These are phyloP conservation scores for carrot (Daucus carota) DNA, from an alignment of 129 eudicot species.

Conservation along the genomic window DH1_v3.0 NC_030383.2:39651501-39652000, in stretches of 20 bases:
- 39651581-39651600: no score
- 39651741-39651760: slow-evolving; percentile 42
- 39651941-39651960: slow-evolving; percentile 11
- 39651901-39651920: neutral
- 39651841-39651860: slow-evolving; percentile 24
- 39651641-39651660: no score
- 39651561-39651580: no score
- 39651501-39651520: no score
- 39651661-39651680: no score
- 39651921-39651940: neutral
- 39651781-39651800: slow-evolving; percentile 48
- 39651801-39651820: slow-evolving; percentile 45
- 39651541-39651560: no score
- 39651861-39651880: slow-evolving; percentile 24
- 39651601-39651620: no score
- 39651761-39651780: slow-evolving; percentile 43
- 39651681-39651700: no score
- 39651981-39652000: neutral
- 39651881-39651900: slow-evolving; percentile 37
- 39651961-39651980: neutral
- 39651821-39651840: slow-evolving; percentile 33
- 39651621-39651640: no score
- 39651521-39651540: no score
- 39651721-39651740: slow-evolving; percentile 37
- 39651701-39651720: slow-evolving; percentile 30